A percentile compares a stretch with the other conserved stretches of the same genome.
These are phyloP conservation scores for Mycena rebaudengoi DNA, from an alignment of 768 basidiomycete genomes.

Conservation along the genomic window DNA sequence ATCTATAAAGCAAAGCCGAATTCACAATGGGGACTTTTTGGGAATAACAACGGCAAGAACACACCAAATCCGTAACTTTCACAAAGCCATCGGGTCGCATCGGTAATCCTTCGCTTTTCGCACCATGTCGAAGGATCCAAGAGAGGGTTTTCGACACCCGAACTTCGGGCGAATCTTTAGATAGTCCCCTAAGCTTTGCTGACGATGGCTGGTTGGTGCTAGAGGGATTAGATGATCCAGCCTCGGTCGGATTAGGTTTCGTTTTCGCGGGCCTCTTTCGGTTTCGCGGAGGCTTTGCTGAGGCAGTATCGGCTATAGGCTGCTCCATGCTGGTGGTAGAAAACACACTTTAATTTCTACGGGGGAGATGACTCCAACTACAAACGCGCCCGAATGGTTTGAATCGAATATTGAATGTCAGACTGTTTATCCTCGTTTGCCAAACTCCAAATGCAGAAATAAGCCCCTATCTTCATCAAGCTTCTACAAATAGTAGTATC, in stretches of 20 bases:
- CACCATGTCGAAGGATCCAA: slow-evolving; percentile 92
- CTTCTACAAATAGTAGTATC: too few relatives aligned
- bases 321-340: background rate
- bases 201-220: background rate
- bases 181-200: slow-evolving; percentile 64
- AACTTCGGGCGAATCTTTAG: slow-evolving; percentile 71
- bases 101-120: slow-evolving; percentile 73
- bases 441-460: too few relatives aligned
- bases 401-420: too few relatives aligned
- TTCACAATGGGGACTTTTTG: background rate
- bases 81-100: slow-evolving; percentile 91
- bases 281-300: slow-evolving; percentile 6
- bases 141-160: slow-evolving; percentile 87
- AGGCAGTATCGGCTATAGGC: background rate
- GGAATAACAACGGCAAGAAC: slow-evolving; percentile 37
- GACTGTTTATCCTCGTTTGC: too few relatives aligned
- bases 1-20: slow-evolving; percentile 54
- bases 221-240: slow-evolving; percentile 6
- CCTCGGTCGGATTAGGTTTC: background rate
- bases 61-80: slow-evolving; percentile 81
- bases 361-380: too few relatives aligned
- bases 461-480: too few relatives aligned
- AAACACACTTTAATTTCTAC: background rate
- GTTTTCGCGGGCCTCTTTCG: slow-evolving; percentile 20
- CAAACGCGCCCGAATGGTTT: too few relatives aligned